Percentiles rank a stretch among this genome's conserved stretches.
Conservation (phyloP, 2,329 filamentous ascomycete species). For the Albifimbria verrucaria region DNA sequence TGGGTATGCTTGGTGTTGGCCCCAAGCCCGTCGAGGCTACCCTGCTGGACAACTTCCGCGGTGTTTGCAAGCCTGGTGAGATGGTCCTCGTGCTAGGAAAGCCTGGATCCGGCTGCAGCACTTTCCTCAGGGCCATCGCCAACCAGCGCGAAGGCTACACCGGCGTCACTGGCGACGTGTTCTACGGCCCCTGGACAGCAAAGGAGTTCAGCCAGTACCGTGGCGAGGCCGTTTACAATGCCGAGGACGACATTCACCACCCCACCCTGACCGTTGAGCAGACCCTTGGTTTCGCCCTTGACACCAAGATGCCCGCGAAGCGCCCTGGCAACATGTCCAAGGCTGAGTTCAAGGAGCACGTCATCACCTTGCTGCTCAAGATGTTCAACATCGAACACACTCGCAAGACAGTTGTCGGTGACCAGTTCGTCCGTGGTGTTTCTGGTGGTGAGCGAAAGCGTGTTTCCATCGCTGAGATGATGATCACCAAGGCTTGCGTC, state of each 20-base stretch:
- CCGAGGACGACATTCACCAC: conserved; percentile 78
- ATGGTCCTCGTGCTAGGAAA: conserved; percentile 83
- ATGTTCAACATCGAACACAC: conserved; percentile 97
- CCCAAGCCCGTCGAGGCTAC: conserved; percentile 69
- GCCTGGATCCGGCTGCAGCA: conserved; percentile 70
- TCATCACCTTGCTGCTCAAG: conserved; percentile 72
- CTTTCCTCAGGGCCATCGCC: conserved; percentile 65
- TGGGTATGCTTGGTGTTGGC: conserved; percentile 60
- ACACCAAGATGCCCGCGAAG: conserved; percentile 81
- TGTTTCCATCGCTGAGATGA: conserved; percentile 80
- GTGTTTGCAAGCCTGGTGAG: conserved; percentile 74
- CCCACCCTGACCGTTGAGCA: conserved; percentile 84
- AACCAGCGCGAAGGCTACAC: conserved; percentile 62
- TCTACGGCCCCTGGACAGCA: conserved; percentile 71
- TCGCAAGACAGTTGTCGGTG: conserved; percentile 78
- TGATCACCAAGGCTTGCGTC: conserved; percentile 70
- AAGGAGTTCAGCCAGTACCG: conserved; percentile 72
- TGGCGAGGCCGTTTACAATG: conserved; percentile 80
- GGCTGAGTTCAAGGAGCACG: conserved; percentile 70
- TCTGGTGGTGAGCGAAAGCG: conserved; percentile 78
- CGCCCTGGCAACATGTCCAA: conserved; percentile 71
- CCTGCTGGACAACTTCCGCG: conserved; percentile 69
- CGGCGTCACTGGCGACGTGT: conserved; percentile 62
- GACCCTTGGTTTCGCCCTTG: conserved; percentile 79
- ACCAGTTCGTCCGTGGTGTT: conserved; percentile 75